A percentile compares a stretch with the other conserved stretches of the same genome.
These are phyloP conservation scores for Paradendryphiella salina DNA, from an alignment of 2,329 filamentous ascomycete genomes.

Conservation along the genomic window DNA sequence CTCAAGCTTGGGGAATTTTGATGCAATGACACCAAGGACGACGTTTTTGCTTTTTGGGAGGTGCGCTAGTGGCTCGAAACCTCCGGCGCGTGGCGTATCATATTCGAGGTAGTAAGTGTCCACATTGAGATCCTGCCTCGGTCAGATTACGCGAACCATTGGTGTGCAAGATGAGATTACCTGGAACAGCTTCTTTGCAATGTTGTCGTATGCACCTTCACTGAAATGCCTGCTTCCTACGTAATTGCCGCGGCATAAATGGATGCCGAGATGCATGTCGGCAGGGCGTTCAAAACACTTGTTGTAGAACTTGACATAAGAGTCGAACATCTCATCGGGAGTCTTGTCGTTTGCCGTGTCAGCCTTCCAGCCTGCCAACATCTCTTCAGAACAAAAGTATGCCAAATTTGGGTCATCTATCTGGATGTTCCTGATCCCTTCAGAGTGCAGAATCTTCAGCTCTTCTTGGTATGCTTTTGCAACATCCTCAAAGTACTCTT, in stretches of 20 bases:
- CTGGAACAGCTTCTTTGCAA: constrained; percentile 50
- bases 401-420: constrained; percentile 56
- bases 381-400: constrained; percentile 46
- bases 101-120: constrained; percentile 51
- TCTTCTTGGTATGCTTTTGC: constrained; percentile 54
- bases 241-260: constrained; percentile 65
- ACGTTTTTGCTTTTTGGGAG: constrained; percentile 54
- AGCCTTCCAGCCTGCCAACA: constrained; percentile 51
- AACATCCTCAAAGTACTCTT: constrained; percentile 54
- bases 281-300: constrained; percentile 65
- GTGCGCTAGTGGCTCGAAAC: constrained; percentile 52
- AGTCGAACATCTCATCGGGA: constrained; percentile 71
- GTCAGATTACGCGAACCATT: constrained; percentile 3
- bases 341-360: constrained; percentile 69
- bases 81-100: constrained; percentile 54
- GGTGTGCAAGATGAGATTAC: constrained; percentile 13
- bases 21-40: constrained; percentile 53
- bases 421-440: constrained; percentile 54
- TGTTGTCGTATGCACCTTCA: constrained; percentile 54
- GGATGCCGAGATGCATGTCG: constrained; percentile 76
- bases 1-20: constrained; percentile 53
- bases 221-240: constrained; percentile 53
- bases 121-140: constrained; percentile 42
- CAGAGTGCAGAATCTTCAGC: constrained; percentile 51
- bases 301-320: constrained; percentile 78